Conservation (phyloP, 257 asterid genomes). For the Penstemon newberryi region DNA sequence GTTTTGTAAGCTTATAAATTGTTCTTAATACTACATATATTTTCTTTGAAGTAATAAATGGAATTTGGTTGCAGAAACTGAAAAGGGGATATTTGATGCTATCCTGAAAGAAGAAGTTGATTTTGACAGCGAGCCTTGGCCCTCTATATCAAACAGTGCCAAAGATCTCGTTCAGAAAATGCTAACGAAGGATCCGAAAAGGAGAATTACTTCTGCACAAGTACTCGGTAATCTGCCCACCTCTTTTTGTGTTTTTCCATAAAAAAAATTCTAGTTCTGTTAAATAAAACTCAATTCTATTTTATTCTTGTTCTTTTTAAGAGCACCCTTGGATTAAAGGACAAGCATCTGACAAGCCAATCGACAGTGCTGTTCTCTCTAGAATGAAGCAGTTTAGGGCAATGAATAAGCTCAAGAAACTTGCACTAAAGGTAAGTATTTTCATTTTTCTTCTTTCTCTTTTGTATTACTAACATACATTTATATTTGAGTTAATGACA, state of each 20-base stretch:
- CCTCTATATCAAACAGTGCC: slow-evolving; percentile 70
- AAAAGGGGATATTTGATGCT: slow-evolving; percentile 91
- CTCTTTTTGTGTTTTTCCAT: slow-evolving; percentile 4
- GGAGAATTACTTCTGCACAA: slow-evolving; percentile 72
- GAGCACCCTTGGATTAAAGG: slow-evolving; percentile 84
- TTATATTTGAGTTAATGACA: not conserved
- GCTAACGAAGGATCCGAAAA: slow-evolving; percentile 83
- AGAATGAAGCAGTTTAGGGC: slow-evolving; percentile 91
- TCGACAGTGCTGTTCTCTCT: slow-evolving; percentile 79
- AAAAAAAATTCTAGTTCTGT: not conserved
- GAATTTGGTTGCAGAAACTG: slow-evolving; percentile 63
- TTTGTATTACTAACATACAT: not conserved
- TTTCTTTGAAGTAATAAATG: slow-evolving; percentile 23
- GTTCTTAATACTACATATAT: slow-evolving; percentile 14
- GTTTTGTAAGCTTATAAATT: slow-evolving; percentile 2
- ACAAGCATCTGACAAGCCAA: slow-evolving; percentile 72
- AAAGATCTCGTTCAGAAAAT: slow-evolving; percentile 82
- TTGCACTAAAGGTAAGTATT: slow-evolving; percentile 62
- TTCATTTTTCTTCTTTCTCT: not conserved
- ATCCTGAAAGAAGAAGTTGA: slow-evolving; percentile 82
- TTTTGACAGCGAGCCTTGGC: slow-evolving; percentile 90
- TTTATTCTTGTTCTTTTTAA: slow-evolving; percentile 28
- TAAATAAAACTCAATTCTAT: slow-evolving; percentile 14
- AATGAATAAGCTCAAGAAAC: slow-evolving; percentile 80
- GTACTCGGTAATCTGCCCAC: slow-evolving; percentile 68